Evolutionary conservation across 2,329 filamentous ascomycete genomes (phyloP).

Genomic region (Aspergillus carbonarius): DNA sequence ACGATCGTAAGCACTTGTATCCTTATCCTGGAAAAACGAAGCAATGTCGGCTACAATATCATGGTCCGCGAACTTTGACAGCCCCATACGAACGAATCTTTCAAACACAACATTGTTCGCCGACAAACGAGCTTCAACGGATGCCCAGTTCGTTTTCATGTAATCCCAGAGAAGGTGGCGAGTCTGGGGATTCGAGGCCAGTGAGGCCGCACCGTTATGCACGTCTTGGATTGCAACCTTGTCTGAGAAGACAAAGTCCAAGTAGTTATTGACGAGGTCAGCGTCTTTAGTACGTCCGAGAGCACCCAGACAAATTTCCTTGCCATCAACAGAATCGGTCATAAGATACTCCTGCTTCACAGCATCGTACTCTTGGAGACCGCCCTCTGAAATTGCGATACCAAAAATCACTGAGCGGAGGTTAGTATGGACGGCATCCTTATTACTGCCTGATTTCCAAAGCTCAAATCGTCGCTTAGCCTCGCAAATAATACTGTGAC

Average conservation of each 20-base stretch:
- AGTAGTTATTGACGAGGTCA: slow-evolving; percentile 65
- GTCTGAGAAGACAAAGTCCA: slow-evolving; percentile 76
- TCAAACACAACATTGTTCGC: slow-evolving; percentile 85
- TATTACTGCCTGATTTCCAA: slow-evolving; percentile 68
- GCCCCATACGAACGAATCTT: slow-evolving; percentile 75
- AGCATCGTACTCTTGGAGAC: slow-evolving; percentile 66
- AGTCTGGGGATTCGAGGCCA: slow-evolving; percentile 71
- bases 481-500: slow-evolving; percentile 64
- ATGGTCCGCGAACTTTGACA: slow-evolving; percentile 75
- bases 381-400: slow-evolving; percentile 72
- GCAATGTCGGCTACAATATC: slow-evolving; percentile 73
- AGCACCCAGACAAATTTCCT: slow-evolving; percentile 76
- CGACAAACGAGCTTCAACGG: slow-evolving; percentile 68
- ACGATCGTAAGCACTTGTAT: slow-evolving; percentile 82
- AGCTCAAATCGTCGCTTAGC: slow-evolving; percentile 75
- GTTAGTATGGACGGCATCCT: slow-evolving; percentile 73
- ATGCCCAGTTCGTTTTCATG: slow-evolving; percentile 78
- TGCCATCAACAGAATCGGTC: slow-evolving; percentile 84
- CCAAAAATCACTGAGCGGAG: slow-evolving; percentile 79
- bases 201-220: slow-evolving; percentile 72
- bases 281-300: slow-evolving; percentile 71
- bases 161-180: slow-evolving; percentile 81
- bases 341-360: slow-evolving; percentile 82
- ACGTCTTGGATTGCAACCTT: slow-evolving; percentile 84
- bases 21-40: slow-evolving; percentile 80